Evolutionary conservation across 2,329 filamentous ascomycete genomes (phyloP), one percentile per base, ranked within the genome.

Genomic region (Neodidymelliopsis sp.): DNA sequence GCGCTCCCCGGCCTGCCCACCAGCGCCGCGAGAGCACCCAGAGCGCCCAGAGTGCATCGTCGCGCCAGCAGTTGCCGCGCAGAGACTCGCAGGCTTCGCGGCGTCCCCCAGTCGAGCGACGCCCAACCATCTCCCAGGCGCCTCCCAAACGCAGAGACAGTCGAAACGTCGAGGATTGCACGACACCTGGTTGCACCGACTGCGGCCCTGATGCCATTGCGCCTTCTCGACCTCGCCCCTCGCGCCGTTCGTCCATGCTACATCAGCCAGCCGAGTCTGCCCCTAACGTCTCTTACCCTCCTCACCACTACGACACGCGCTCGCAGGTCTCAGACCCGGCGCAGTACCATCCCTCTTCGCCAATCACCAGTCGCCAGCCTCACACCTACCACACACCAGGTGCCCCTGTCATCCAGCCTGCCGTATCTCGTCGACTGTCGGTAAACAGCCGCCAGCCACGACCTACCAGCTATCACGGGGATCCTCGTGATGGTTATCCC

Each of bases 381-480:
- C 48, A 55, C 16, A 60, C 63, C 49, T 49, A 40, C 34, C 62
- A 67, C 13, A 12, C 23, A 23, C n/a, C 31, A 15, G 65, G 66
- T 11, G 53, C 60, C 6, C 62, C 65, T 6, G 36, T 69, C 36
- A 43, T 71, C 12, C 63, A 71, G 46, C 65, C 71, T 10, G 59
- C 57, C 8, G 44, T 57, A 29, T 62, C 65, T 27, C 61, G 62
- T 30, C 67, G 67, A 29, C 59, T 62, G 2, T 62, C 66, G 1
- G 58, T 60, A 13, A 61, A 56, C 40, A 49, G 40, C 25, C 50
- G 57, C 24, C 59, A 53, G 7, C 12, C 45, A 1, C 68, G 71
- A 6, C 71, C 70, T 27, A 54, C 65, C 43, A 73, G 65, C 56
- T 73, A 71, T 41, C 59, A 67, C 34, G 63, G 56, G 9, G 67